phyloP scores from a whole-genome alignment of 768 basidiomycete species.

The Sarcomyxa edulis region DNA sequence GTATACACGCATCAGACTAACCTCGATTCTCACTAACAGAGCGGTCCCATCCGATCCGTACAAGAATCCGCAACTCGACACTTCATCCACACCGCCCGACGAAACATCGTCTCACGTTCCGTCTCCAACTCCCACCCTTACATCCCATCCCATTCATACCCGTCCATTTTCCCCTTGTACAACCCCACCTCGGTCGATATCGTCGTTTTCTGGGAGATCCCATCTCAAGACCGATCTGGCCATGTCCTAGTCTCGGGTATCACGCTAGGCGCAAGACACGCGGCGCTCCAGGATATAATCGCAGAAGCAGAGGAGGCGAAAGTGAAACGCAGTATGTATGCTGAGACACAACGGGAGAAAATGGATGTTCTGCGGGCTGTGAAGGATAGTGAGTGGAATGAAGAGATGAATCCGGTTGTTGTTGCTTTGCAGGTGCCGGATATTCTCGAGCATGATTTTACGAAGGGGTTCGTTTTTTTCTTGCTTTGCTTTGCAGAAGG shows the following conservation, averaged over 20 bases:
- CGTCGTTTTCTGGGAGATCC: slow-evolving; percentile 71
- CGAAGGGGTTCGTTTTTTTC: slow-evolving; percentile 49
- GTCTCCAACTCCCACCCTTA: slow-evolving; percentile 42
- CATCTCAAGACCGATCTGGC: slow-evolving; percentile 55
- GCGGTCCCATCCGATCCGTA: slow-evolving; percentile 16
- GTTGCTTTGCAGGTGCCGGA: slow-evolving; percentile 41
- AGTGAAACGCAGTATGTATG: slow-evolving; percentile 82
- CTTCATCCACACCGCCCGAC: slow-evolving; percentile 49
- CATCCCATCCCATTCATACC: slow-evolving; percentile 47
- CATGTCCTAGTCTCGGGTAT: slow-evolving; percentile 53
- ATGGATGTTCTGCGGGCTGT: slow-evolving; percentile 62
- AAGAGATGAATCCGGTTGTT: slow-evolving; percentile 70
- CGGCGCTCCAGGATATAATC: slow-evolving; percentile 55
- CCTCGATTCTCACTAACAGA: slow-evolving; percentile 11
- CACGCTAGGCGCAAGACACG: slow-evolving; percentile 65
- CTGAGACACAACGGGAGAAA: slow-evolving; percentile 79
- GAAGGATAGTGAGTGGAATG: slow-evolving; percentile 67
- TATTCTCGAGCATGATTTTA: slow-evolving; percentile 59
- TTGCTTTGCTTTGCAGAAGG: slow-evolving; percentile 1
- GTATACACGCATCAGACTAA: not conserved
- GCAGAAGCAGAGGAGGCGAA: slow-evolving; percentile 56
- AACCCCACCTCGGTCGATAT: slow-evolving; percentile 70
- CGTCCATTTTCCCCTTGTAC: slow-evolving; percentile 74
- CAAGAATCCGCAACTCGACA: slow-evolving; percentile 26
- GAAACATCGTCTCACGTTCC: slow-evolving; percentile 31